Conservation (phyloP, 228 moss, liverwort and hornwort species). For the Sphagnum fallax region DNA sequence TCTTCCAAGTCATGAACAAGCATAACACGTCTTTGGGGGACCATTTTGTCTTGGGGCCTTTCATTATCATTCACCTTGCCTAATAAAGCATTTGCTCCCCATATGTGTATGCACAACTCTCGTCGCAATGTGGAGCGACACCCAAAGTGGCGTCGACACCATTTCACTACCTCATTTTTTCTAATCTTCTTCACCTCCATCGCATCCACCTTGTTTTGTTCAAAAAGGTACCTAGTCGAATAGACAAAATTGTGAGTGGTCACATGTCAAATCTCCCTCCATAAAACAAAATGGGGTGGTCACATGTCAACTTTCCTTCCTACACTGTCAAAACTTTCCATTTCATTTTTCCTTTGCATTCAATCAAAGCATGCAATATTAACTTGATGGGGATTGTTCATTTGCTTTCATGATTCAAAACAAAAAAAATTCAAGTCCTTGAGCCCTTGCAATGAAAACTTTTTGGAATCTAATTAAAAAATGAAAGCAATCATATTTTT, state of each 20-base stretch:
- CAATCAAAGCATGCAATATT: not conserved
- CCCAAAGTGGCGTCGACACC: not conserved
- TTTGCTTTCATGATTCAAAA: not conserved
- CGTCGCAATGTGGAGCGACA: not conserved
- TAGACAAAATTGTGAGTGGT: not conserved
- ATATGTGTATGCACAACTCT: not conserved
- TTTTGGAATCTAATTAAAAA: no score
- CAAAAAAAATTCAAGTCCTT: not conserved
- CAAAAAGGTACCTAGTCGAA: not conserved
- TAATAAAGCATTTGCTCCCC: no score
- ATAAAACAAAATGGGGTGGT: no score
- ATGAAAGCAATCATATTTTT: no score
- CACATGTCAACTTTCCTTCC: no score
- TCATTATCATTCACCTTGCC: no score
- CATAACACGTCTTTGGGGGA: conserved; percentile 12
- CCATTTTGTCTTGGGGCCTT: not conserved
- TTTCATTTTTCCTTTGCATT: not conserved
- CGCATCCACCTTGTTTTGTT: not conserved
- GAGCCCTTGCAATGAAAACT: no score
- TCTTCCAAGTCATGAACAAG: conserved; percentile 22
- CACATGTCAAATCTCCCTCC: no score
- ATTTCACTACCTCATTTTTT: not conserved
- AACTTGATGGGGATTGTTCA: not conserved
- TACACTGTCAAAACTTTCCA: not conserved
- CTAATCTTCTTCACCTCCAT: not conserved